Evolutionary conservation across 768 basidiomycete genomes (phyloP), one percentile per base, ranked within the genome.

Genomic region (Phylloporus scabripes): DNA sequence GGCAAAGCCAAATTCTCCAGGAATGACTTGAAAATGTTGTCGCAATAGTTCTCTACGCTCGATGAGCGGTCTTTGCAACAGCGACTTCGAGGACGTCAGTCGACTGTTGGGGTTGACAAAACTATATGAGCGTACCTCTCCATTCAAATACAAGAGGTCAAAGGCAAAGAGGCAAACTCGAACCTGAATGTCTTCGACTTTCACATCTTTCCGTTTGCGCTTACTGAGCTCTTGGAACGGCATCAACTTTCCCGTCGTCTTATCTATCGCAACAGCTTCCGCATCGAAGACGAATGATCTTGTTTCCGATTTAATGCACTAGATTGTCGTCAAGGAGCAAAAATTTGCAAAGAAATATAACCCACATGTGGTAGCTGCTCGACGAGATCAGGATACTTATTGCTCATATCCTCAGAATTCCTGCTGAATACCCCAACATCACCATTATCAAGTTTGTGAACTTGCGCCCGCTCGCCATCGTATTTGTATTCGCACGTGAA

Each of bases 401-500:
- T 92, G 65, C 87, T 93, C 96, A 98, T 99, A 58, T 99, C 93
- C 67, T 99, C 96, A 21, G 93, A 96, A 68, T 99, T 99, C 48
- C 96, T 75, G 65, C 92, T 94, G 70, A 97, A 99, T 37, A 99
- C 85, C n/a, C 80, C 79, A 17, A 99, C 83, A 4, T 75, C 78
- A 1, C 93, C 95, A 60, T 92, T 78, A 37, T 82, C 81, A 41
- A 92, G 71, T 62, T 77, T 82, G 68, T 99, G 96, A 3, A 95
- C 87, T 72, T 97, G 94, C 14, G 96, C 96, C 41, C 96, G 84
- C 66, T 99, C 96, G 7, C 96, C 96, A 55, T 99, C 96, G 58
- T 99, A 99, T 68, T 99, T 99, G 71, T 99, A 99, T 72, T 99
- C 96, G 70, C 94, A 98, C 8, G 96, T 97, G 64, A 99, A 98